A percentile compares a stretch with the other conserved stretches of the same genome.
Conservation (phyloP, 768 basidiomycete genomes). For the Russula ochroleuca region DNA sequence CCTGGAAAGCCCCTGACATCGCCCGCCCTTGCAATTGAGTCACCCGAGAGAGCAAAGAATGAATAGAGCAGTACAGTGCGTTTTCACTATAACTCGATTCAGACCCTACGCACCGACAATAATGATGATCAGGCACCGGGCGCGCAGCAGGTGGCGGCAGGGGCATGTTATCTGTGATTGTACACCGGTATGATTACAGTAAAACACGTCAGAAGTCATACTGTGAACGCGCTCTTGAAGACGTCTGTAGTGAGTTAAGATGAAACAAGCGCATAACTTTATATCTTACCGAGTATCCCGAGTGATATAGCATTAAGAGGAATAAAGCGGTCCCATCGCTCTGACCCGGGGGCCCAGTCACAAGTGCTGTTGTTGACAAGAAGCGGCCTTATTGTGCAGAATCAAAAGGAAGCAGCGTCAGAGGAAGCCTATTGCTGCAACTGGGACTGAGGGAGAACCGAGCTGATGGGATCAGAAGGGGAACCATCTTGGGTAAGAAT, state of each 20-base stretch:
- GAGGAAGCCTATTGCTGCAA: neutral
- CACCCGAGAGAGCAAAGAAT: neutral
- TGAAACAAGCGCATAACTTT: neutral
- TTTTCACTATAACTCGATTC: neutral
- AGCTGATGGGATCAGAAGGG: neutral
- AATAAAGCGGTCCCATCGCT: neutral
- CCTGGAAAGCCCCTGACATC: neutral
- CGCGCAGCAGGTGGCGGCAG: neutral
- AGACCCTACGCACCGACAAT: neutral
- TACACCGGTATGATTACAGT: neutral
- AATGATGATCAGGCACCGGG: neutral
- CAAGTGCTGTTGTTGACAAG: neutral
- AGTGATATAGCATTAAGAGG: slow-evolving; percentile 3
- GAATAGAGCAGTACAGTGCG: neutral
- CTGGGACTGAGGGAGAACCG: neutral
- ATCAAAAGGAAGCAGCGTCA: neutral
- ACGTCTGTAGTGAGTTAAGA: neutral
- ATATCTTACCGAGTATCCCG: neutral
- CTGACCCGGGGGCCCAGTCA: neutral
- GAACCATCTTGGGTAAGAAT: neutral
- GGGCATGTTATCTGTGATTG: neutral
- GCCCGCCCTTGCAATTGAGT: neutral
- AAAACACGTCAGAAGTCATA: neutral
- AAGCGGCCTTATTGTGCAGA: neutral
- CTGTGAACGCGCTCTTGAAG: neutral